Conservation (phyloP, 805 yeast genomes). For the Peterozyma toletana region DNA sequence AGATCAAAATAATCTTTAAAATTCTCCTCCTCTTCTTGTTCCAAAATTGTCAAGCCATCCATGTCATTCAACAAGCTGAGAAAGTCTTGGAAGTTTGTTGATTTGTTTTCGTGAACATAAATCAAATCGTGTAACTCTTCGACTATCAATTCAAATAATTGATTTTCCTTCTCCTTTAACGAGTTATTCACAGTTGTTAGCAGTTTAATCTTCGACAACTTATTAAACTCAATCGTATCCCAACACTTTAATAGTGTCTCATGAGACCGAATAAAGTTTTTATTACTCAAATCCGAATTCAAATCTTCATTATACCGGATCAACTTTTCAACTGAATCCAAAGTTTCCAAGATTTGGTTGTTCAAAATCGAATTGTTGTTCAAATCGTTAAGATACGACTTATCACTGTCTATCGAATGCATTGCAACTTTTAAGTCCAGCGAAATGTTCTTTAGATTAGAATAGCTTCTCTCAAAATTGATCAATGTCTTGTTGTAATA, state of each 20-base stretch:
- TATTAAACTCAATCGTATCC: conserved; percentile 39
- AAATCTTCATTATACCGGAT: conserved; percentile 52
- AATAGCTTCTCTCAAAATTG: conserved; percentile 48
- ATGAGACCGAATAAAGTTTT: conserved; percentile 49
- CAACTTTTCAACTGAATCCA: conserved; percentile 60
- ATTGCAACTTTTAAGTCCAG: conserved; percentile 45
- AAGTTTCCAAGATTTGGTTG: conserved; percentile 60
- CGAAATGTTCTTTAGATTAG: conserved; percentile 18
- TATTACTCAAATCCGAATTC: conserved; percentile 63
- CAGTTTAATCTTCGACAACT: conserved; percentile 52
- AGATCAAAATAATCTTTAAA: conserved; percentile 8
- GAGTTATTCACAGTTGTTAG: conserved; percentile 42
- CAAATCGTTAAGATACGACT: conserved; percentile 47
- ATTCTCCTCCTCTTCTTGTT: conserved; percentile 14
- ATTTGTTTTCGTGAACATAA: conserved; percentile 37
- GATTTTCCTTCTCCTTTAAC: conserved; percentile 48
- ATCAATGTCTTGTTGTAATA: conserved; percentile 69
- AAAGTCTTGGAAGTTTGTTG: conserved; percentile 24
- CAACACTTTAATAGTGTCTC: conserved; percentile 28
- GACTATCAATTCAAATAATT: conserved; percentile 62
- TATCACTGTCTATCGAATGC: conserved; percentile 59
- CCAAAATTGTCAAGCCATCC: conserved; percentile 7
- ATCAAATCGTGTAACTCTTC: conserved; percentile 70
- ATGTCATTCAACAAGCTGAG: conserved; percentile 17
- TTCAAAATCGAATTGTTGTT: conserved; percentile 56